Percentiles rank a stretch among this genome's conserved stretches.
These are phyloP conservation scores for Colletotrichum orchidophilum DNA, from an alignment of 2,329 filamentous ascomycete species.

Conservation along the genomic window DNA sequence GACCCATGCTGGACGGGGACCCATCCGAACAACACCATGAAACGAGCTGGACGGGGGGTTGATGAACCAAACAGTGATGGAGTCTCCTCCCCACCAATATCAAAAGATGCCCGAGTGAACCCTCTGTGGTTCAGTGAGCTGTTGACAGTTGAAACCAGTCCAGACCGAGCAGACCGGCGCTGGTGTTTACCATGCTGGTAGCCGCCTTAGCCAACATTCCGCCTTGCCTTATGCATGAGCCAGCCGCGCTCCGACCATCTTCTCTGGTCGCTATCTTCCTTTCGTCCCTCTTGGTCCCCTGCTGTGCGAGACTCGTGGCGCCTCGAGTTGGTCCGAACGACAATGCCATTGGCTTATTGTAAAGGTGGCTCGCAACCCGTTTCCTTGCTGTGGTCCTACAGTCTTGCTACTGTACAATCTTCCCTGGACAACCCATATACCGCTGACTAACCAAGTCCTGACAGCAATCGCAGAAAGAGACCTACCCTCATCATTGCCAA, in stretches of 20 bases:
- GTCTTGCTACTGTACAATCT: neutral
- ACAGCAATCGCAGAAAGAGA: neutral
- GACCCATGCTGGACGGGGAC: neutral
- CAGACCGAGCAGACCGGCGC: conserved; percentile 13
- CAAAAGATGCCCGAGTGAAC: conserved; percentile 10
- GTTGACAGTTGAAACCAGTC: conserved; percentile 29
- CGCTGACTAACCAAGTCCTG: neutral
- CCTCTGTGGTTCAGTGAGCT: neutral
- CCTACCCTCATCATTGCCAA: neutral
- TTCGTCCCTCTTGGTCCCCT: conserved; percentile 10
- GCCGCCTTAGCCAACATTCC: conserved; percentile 8
- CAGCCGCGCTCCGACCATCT: conserved; percentile 19
- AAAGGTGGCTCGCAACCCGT: conserved; percentile 3
- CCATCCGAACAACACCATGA: conserved; percentile 5
- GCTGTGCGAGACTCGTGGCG: conserved; percentile 24
- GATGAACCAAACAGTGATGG: conserved; percentile 15
- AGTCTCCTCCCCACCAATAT: neutral
- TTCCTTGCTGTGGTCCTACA: neutral
- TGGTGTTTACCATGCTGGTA: conserved; percentile 12
- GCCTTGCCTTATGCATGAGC: conserved; percentile 2
- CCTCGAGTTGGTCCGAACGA: conserved; percentile 23
- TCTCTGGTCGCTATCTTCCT: conserved; percentile 6
- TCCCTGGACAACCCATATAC: neutral
- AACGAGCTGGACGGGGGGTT: conserved; percentile 17
- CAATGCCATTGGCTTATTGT: conserved; percentile 16